Evolutionary conservation across 805 yeast species (phyloP).

Genomic region (Saccharomycopsis fibuligera): DNA sequence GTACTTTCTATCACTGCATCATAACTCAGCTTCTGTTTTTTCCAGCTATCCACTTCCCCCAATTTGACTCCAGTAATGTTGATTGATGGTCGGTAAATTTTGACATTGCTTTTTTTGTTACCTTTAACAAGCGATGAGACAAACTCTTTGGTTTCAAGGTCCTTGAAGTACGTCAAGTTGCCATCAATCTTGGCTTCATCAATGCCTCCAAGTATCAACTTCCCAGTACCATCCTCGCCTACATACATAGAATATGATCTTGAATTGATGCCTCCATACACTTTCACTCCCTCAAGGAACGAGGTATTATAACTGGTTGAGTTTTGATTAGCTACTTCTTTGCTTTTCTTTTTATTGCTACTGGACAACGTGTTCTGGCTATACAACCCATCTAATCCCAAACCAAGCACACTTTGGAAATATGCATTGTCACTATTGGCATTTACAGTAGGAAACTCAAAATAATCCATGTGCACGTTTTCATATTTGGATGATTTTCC

Average conservation of each 20-base stretch:
- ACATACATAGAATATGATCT: conserved; percentile 16
- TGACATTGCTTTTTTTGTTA: conserved; percentile 5
- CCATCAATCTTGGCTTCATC: conserved; percentile 10
- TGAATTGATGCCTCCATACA: conserved; percentile 8
- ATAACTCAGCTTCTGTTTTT: neutral
- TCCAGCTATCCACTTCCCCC: conserved; percentile 7
- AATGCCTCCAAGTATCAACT: conserved; percentile 15
- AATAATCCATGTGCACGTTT: conserved; percentile 2
- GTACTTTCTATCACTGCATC: conserved; percentile 19
- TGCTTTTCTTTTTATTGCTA: conserved; percentile 7
- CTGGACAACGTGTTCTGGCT: conserved; percentile 4
- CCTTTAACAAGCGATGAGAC: conserved; percentile 9
- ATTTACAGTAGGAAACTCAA: conserved; percentile 16
- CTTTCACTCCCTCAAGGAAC: conserved; percentile 8
- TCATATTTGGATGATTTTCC: neutral
- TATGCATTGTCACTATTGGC: conserved; percentile 5
- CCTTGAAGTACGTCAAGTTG: conserved; percentile 10
- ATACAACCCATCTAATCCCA: conserved; percentile 6
- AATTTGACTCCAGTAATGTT: conserved; percentile 7
- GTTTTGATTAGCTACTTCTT: conserved; percentile 1
- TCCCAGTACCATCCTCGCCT: conserved; percentile 12
- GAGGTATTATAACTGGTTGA: conserved; percentile 6
- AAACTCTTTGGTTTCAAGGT: conserved; percentile 7
- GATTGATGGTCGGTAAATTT: conserved; percentile 11
- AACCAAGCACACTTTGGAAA: conserved; percentile 14